A percentile compares a stretch with the other conserved stretches of the same genome.
Conservation (phyloP, 352 stramenopile genomes). For the Globisporangium echinulatum region DNA sequence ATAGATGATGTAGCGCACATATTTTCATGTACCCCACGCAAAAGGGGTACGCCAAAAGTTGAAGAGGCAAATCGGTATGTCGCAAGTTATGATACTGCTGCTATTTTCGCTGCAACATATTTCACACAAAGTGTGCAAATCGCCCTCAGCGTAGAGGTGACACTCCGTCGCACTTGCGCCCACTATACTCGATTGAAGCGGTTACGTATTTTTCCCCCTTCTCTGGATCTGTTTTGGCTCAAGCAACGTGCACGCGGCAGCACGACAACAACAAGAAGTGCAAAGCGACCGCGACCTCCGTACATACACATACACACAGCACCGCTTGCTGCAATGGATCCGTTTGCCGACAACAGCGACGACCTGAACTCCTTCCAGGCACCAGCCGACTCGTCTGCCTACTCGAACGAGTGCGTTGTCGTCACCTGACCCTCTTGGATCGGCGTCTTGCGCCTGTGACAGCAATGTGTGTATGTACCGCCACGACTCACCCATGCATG, state of each 20-base stretch:
- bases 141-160: not conserved
- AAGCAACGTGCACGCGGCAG: not conserved
- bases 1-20: no score
- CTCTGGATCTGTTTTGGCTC: not conserved
- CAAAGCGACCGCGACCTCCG: not conserved
- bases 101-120: no score
- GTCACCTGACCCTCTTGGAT: not conserved
- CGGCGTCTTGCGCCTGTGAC: no score
- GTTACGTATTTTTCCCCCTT: not conserved
- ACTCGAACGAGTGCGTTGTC: conserved; percentile 42
- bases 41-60: not conserved
- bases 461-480: not conserved
- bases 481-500: not conserved
- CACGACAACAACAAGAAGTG: conserved; percentile 4
- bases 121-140: no score
- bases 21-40: no score
- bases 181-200: not conserved
- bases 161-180: not conserved
- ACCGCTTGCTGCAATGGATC: conserved; percentile 39
- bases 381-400: conserved; percentile 29
- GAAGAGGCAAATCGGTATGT: not conserved
- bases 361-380: conserved; percentile 61
- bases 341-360: conserved; percentile 46
- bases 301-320: conserved; percentile 15
- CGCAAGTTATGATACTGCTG: no score